Evolutionary conservation across 257 asterid species (phyloP), one percentile per base, ranked within the genome.

Genomic region (Gentiana straminea): DNA sequence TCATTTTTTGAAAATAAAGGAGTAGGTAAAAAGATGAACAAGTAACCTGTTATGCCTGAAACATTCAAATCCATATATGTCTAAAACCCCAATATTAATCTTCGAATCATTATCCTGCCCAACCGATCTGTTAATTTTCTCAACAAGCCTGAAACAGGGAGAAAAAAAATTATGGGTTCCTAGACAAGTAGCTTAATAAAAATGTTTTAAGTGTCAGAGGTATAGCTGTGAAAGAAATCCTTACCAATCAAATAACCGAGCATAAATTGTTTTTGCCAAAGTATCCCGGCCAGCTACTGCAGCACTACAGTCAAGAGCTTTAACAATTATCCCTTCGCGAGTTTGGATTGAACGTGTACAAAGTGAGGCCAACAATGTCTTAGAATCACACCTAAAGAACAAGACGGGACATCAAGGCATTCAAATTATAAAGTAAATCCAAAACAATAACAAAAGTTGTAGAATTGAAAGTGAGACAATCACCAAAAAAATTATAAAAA

Each of bases 1-100:
- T 24, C 24, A 24, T 24, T 10, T 41, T 7, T 41, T 41, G 7
- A 41, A 5, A 41, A 41, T 10, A 41, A 41, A 41, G 9, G 46
- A 41, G 12, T 5, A 41, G 7, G 46, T 7, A 41, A 41, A 41
- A 41, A 41, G 46, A 5, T 5, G 46, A 53, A 64, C 45, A 45
- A 49, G 46, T 58, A 55, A 85, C 99, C 99, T 92, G 78, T 92
- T 92, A 57, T 68, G 71, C 76, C 77, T 88, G 70, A 92, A 92
- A 82, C 97, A 85, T 68, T 92, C 99, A 79, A 92, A 92, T 63
- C 99, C 99, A 76, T 92, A 92, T 38, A 92, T 92, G 73, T 92
- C 99, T 73, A 92, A 70, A 59, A 92, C 99, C 60, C 99, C 99
- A 69, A 92, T 83, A 69, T 81, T 94, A 35, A 85, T 75, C 82